phyloP scores from a whole-genome alignment of 495 filamentous ascomycete genomes.

The Neurospora sp. region DNA sequence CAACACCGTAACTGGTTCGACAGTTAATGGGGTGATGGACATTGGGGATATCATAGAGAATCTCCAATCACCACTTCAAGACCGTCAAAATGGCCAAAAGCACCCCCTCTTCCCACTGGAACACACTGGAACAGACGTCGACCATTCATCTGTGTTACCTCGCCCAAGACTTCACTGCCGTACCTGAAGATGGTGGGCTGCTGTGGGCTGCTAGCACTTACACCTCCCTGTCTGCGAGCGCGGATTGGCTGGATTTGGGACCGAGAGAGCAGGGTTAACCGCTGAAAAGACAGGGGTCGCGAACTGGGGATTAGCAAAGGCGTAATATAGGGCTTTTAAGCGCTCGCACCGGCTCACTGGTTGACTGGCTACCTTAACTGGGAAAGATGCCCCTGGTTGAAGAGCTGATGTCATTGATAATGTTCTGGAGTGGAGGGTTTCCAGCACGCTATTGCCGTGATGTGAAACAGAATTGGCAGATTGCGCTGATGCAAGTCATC shows the following conservation, averaged over 20 bases:
- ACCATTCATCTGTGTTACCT: not conserved
- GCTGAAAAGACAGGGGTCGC: not conserved
- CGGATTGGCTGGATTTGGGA: not conserved
- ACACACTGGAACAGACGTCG: not conserved
- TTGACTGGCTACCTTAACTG: not conserved
- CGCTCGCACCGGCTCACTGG: not conserved
- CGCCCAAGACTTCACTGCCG: not conserved
- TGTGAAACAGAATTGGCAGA: not conserved
- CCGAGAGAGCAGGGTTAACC: not conserved
- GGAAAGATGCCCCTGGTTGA: not conserved
- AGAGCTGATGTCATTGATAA: not conserved
- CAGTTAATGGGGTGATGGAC: not conserved
- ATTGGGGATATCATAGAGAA: not conserved
- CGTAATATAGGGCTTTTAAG: not conserved
- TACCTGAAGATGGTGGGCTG: not conserved
- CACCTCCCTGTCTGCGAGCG: not conserved
- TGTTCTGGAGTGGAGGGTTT: not conserved
- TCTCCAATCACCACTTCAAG: not conserved
- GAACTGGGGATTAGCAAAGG: not conserved
- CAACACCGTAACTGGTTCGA: not conserved
- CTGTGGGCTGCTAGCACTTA: not conserved
- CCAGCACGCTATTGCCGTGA: not conserved
- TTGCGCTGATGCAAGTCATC: not conserved
- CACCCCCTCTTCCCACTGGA: not conserved
- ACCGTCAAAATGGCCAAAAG: not conserved